Evolutionary conservation across 2,329 filamentous ascomycete species (phyloP).

Genomic region (Penicillium sclerotigenum): DNA sequence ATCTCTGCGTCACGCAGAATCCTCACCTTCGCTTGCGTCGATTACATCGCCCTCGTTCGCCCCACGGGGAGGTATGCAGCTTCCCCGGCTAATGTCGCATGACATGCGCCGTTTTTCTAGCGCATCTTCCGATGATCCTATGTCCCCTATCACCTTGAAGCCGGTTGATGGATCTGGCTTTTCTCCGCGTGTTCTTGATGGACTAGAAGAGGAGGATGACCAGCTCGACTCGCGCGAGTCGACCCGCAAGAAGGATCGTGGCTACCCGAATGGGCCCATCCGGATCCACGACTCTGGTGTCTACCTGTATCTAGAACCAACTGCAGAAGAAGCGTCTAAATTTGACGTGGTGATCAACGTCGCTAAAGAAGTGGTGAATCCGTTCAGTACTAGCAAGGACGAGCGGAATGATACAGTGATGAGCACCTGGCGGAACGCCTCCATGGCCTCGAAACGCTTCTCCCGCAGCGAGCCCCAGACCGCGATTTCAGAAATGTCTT

Average conservation of each 20-base stretch:
- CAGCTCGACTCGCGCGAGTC: conserved; percentile 52
- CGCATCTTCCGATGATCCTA: conserved; percentile 21
- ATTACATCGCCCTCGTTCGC: conserved; percentile 52
- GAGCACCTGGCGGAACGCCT: conserved; percentile 50
- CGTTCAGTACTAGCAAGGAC: conserved; percentile 44
- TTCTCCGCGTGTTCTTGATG: conserved; percentile 38
- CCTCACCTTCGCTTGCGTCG: conserved; percentile 57
- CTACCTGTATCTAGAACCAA: conserved; percentile 62
- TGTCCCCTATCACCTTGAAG: conserved; percentile 26
- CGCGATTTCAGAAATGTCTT: conserved; percentile 45
- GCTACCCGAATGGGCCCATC: conserved; percentile 63
- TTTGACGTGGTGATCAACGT: conserved; percentile 66
- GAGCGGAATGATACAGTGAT: conserved; percentile 39
- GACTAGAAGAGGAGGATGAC: conserved; percentile 52
- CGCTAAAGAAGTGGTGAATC: conserved; percentile 62
- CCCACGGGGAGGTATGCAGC: conserved; percentile 51
- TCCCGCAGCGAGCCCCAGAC: conserved; percentile 44
- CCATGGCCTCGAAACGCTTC: conserved; percentile 31
- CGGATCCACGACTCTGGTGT: conserved; percentile 61
- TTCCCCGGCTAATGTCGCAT: conserved; percentile 42
- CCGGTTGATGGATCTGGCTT: conserved; percentile 26
- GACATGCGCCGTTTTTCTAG: conserved; percentile 28
- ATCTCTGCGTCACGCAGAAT: conserved; percentile 60
- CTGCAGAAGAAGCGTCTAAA: conserved; percentile 55
- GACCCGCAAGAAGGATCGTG: conserved; percentile 59